These are phyloP conservation scores for Cyclospora cayetanensis DNA, from an alignment of 169 alveolate genomes.

Conservation along the genomic window DNA sequence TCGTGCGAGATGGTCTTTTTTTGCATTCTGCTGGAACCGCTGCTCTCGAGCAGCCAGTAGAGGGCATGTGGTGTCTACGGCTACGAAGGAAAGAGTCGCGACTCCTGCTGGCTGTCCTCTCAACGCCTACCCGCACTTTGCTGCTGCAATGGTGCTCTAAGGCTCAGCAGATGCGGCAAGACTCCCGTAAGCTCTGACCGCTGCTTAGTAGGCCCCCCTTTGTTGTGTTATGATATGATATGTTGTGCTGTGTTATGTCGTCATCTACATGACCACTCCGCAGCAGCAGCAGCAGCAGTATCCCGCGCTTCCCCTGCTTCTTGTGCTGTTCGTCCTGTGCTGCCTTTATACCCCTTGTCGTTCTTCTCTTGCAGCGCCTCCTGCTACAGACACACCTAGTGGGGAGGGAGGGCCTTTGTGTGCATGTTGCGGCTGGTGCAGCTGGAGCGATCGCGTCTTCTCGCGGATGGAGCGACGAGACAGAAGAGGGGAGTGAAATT, in stretches of 20 bases:
- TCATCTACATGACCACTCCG: no score
- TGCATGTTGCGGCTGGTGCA: constrained; percentile 23
- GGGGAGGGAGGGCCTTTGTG: not conserved
- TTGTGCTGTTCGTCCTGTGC: not conserved
- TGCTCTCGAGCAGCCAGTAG: constrained; percentile 50
- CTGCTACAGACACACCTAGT: not conserved
- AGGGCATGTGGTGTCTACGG: constrained; percentile 45
- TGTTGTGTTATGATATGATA: no score
- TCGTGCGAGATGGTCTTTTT: constrained; percentile 42
- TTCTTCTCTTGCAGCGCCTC: not conserved
- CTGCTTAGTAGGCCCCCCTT: no score
- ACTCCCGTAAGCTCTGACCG: no score
- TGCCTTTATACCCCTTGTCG: not conserved
- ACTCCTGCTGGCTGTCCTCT: constrained; percentile 45
- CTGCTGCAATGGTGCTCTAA: constrained; percentile 52
- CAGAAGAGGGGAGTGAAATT: not conserved
- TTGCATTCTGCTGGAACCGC: constrained; percentile 53
- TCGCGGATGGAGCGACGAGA: not conserved
- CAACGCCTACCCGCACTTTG: not conserved
- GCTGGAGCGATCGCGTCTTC: not conserved
- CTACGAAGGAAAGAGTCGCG: not conserved
- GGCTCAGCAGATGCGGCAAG: no score
- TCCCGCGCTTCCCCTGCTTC: constrained; percentile 4
- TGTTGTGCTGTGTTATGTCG: no score
- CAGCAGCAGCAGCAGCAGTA: not conserved